Percentiles rank a stretch among this genome's conserved stretches.
These are phyloP conservation scores for Alternaria ventricosa DNA, from an alignment of 2,329 filamentous ascomycete species.

Conservation along the genomic window DNA sequence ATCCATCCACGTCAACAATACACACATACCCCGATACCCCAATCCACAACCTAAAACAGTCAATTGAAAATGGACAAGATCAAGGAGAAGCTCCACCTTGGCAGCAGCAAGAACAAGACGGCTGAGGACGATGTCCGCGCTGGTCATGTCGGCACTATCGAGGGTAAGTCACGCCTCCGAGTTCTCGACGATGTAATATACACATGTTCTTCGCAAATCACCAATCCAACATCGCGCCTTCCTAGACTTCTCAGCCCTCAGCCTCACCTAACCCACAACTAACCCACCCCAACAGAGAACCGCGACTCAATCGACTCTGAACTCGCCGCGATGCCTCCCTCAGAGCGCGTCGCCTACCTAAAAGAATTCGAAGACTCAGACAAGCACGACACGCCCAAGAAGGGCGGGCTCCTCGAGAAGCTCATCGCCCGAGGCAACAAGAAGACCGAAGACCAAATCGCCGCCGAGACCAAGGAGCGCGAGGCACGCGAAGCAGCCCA, in stretches of 20 bases:
- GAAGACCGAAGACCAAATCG: conserved; percentile 44
- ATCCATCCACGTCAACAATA: not conserved
- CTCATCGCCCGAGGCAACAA: conserved; percentile 46
- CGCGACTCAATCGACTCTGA: conserved; percentile 43
- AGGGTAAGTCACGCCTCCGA: conserved; percentile 17
- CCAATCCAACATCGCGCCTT: not conserved
- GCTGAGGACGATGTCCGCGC: conserved; percentile 29
- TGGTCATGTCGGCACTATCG: conserved; percentile 25
- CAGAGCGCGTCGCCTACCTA: conserved; percentile 44
- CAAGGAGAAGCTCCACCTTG: conserved; percentile 47
- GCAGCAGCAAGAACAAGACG: conserved; percentile 39
- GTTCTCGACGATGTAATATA: not conserved
- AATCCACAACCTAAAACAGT: not conserved
- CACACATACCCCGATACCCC: not conserved
- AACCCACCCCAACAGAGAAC: conserved; percentile 24
- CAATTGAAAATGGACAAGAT: conserved; percentile 40
- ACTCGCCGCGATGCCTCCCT: conserved; percentile 40
- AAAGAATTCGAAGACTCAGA: conserved; percentile 47
- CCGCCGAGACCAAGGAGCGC: conserved; percentile 30
- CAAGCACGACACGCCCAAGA: conserved; percentile 38
- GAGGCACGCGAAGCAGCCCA: conserved; percentile 21
- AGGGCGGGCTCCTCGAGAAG: conserved; percentile 41
- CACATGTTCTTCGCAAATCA: not conserved
- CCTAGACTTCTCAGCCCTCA: not conserved
- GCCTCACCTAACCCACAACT: not conserved